Conservation (phyloP, 805 yeast genomes). For the Wickerhamiella parazyma region DNA sequence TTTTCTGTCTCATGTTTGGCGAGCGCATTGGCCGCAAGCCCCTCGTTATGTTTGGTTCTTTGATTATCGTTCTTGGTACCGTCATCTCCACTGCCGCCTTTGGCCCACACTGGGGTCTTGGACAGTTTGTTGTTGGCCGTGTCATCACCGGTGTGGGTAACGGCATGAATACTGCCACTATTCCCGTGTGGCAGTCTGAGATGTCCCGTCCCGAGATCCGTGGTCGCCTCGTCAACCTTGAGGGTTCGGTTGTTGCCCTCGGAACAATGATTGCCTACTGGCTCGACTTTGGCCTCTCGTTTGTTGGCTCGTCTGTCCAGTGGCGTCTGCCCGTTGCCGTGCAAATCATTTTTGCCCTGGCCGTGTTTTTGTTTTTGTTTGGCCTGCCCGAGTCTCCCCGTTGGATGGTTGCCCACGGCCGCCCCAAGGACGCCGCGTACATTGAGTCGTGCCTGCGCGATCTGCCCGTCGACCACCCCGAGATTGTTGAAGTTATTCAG, state of each 20-base stretch:
- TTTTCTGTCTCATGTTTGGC: conserved; percentile 47
- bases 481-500: conserved; percentile 14
- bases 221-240: conserved; percentile 54
- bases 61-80: conserved; percentile 47
- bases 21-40: conserved; percentile 55
- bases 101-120: conserved; percentile 33
- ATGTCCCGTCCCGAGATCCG: conserved; percentile 51
- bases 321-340: conserved; percentile 76
- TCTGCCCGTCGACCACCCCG: conserved; percentile 14
- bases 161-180: conserved; percentile 65
- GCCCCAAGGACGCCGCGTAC: conserved; percentile 32
- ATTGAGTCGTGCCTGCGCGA: conserved; percentile 35
- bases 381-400: conserved; percentile 83
- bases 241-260: conserved; percentile 57
- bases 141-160: conserved; percentile 62
- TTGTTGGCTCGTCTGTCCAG: conserved; percentile 32
- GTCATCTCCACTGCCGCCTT: conserved; percentile 41
- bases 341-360: conserved; percentile 48
- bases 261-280: conserved; percentile 69
- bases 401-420: conserved; percentile 57
- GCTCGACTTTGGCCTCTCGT: conserved; percentile 61
- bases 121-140: conserved; percentile 65
- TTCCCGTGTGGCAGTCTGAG: conserved; percentile 75
- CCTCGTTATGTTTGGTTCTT: conserved; percentile 41
- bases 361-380: conserved; percentile 37